A percentile compares a stretch with the other conserved stretches of the same genome.
Evolutionary conservation across 2,329 filamentous ascomycete genomes (phyloP).

Genomic region (Aspergillus sp.): DNA sequence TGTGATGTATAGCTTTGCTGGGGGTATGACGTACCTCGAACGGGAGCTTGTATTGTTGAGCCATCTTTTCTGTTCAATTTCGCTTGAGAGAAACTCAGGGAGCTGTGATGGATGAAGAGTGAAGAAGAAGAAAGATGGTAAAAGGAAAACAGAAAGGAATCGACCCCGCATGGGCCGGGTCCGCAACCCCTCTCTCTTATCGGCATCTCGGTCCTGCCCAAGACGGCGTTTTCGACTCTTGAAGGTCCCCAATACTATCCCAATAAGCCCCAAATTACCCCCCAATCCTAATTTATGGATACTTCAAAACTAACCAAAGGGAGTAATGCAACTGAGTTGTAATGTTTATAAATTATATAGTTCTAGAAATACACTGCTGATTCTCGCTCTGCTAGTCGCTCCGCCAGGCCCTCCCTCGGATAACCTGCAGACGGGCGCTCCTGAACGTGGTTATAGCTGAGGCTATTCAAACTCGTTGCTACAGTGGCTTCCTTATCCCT

Average conservation of each 20-base stretch:
- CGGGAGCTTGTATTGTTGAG: constrained; percentile 36
- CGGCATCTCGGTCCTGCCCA: constrained; percentile 16
- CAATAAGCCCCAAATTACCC: background rate
- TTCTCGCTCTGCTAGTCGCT: constrained; percentile 7
- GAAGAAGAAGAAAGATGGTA: background rate
- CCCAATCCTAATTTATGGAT: background rate
- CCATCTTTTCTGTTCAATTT: constrained; percentile 21
- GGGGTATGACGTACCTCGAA: constrained; percentile 32
- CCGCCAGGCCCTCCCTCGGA: constrained; percentile 7
- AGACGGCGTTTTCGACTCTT: background rate
- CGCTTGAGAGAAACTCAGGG: background rate
- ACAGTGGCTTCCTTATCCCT: background rate
- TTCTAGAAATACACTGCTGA: constrained; percentile 8
- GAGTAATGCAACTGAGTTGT: background rate
- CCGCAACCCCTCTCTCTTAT: constrained; percentile 17
- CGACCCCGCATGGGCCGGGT: background rate
- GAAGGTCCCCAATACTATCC: background rate
- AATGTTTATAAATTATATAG: background rate
- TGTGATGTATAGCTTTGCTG: background rate
- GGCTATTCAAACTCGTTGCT: background rate
- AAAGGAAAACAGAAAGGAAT: constrained; percentile 6
- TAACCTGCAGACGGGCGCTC: background rate
- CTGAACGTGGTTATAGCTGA: background rate
- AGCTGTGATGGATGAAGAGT: background rate
- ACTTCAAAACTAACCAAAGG: background rate